A percentile compares a stretch with the other conserved stretches of the same genome.
These are phyloP conservation scores for Ascochyta lentis DNA, from an alignment of 2,329 filamentous ascomycete genomes.

Conservation along the genomic window DNA sequence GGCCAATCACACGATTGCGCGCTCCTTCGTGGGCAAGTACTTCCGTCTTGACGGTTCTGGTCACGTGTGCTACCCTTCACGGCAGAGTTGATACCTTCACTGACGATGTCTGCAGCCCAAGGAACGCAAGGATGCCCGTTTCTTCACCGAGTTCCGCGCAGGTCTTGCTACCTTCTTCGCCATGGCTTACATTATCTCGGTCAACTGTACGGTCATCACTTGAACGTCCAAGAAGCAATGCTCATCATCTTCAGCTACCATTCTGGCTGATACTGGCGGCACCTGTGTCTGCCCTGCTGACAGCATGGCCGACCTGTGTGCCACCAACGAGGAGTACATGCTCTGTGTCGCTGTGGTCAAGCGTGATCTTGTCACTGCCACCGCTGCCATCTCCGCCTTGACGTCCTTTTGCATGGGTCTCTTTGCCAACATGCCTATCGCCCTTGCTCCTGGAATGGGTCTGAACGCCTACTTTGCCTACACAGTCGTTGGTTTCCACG, in stretches of 20 bases:
- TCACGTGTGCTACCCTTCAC: conserved; percentile 66
- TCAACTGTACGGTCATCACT: conserved; percentile 57
- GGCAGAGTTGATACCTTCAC: conserved; percentile 8
- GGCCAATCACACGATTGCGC: conserved; percentile 43
- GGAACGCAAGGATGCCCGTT: conserved; percentile 76
- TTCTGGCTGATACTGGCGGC: conserved; percentile 75
- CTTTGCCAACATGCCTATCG: conserved; percentile 80
- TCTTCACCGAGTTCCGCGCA: conserved; percentile 84
- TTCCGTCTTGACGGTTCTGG: conserved; percentile 84
- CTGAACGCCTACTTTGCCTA: conserved; percentile 89
- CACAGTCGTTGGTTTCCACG: conserved; percentile 79
- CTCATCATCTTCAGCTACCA: conserved; percentile 51
- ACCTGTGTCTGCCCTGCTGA: conserved; percentile 72
- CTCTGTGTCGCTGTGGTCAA: conserved; percentile 70
- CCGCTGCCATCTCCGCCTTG: conserved; percentile 80
- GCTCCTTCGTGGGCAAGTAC: conserved; percentile 47
- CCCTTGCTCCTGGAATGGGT: conserved; percentile 77
- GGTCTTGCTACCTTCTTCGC: conserved; percentile 73
- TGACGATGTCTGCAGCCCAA: conserved; percentile 58
- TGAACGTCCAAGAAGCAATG: conserved; percentile 9
- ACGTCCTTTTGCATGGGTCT: conserved; percentile 85
- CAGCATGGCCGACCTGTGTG: conserved; percentile 59
- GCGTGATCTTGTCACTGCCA: conserved; percentile 82
- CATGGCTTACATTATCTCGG: conserved; percentile 67
- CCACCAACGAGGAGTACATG: conserved; percentile 64